A percentile compares a stretch with the other conserved stretches of the same genome.
Evolutionary conservation across 1,139 yeast species (phyloP).

Genomic region (Pichia terricola): DNA sequence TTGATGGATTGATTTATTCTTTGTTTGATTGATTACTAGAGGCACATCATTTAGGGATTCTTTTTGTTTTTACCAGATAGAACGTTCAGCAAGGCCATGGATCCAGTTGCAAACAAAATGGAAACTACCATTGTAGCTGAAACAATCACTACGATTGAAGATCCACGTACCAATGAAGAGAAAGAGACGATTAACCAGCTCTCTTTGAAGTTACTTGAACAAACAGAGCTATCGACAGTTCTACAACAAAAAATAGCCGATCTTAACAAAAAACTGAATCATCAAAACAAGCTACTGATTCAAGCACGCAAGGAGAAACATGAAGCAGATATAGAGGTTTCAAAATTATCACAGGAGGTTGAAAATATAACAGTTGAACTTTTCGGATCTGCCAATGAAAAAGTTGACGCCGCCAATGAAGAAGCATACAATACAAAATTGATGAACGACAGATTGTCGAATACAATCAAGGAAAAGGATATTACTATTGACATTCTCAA

Average conservation of each 20-base stretch:
- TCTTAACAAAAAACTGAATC: slow-evolving; percentile 25
- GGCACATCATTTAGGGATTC: no score
- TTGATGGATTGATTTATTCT: no score
- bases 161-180: neutral
- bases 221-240: slow-evolving; percentile 18
- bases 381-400: slow-evolving; percentile 65
- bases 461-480: slow-evolving; percentile 67
- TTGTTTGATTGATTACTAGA: no score
- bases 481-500: slow-evolving; percentile 55
- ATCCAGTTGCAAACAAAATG: no score
- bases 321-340: slow-evolving; percentile 39
- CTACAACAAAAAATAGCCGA: slow-evolving; percentile 26
- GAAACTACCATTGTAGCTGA: no score
- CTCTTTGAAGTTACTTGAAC: slow-evolving; percentile 18
- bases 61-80: no score
- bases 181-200: slow-evolving; percentile 13
- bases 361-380: slow-evolving; percentile 69
- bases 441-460: slow-evolving; percentile 45
- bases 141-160: no score
- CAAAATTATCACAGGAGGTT: slow-evolving; percentile 52
- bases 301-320: slow-evolving; percentile 11
- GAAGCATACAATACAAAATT: slow-evolving; percentile 28
- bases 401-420: slow-evolving; percentile 62
- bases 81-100: no score
- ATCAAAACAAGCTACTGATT: slow-evolving; percentile 15